phyloP scores from a whole-genome alignment of 306 rosid genomes.

The Rubus parviflorus region DNA sequence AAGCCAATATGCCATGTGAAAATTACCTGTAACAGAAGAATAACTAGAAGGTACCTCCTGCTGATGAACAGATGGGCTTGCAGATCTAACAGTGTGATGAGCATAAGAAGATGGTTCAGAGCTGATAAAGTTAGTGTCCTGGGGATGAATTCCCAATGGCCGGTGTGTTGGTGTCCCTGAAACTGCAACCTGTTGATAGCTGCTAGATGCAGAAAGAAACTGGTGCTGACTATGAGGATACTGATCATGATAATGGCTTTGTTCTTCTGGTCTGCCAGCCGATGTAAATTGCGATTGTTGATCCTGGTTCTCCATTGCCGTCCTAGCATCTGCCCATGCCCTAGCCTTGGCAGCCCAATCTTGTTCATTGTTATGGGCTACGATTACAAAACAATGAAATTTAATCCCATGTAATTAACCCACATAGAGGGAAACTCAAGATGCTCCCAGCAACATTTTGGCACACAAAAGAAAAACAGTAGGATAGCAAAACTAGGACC shows the following conservation, averaged over 20 bases:
- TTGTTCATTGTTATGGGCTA: conserved; percentile 62
- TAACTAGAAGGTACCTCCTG: conserved; percentile 99
- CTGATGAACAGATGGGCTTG: conserved; percentile 81
- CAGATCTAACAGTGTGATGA: conserved; percentile 47
- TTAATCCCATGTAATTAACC: neutral
- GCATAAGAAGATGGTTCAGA: conserved; percentile 52
- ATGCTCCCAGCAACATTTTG: neutral
- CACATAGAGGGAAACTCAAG: neutral
- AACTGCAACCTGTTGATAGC: conserved; percentile 70
- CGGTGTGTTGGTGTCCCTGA: conserved; percentile 48
- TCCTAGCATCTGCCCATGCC: conserved; percentile 87
- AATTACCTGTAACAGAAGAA: conserved; percentile 97
- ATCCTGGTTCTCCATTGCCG: conserved; percentile 72
- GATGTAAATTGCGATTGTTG: conserved; percentile 63
- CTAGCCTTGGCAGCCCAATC: conserved; percentile 98
- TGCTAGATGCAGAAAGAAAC: conserved; percentile 50
- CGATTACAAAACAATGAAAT: conserved; percentile 10
- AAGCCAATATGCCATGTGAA: conserved; percentile 54
- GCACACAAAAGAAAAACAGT: neutral
- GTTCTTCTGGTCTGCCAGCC: conserved; percentile 67
- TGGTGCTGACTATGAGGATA: conserved; percentile 71
- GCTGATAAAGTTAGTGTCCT: conserved; percentile 50
- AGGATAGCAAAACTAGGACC: neutral
- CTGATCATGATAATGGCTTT: conserved; percentile 67
- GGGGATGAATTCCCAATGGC: conserved; percentile 46